Percentiles rank a stretch among this genome's conserved stretches.
phyloP scores from a whole-genome alignment of 495 filamentous ascomycete genomes.

The Astrothelium subdiscretum region DNA sequence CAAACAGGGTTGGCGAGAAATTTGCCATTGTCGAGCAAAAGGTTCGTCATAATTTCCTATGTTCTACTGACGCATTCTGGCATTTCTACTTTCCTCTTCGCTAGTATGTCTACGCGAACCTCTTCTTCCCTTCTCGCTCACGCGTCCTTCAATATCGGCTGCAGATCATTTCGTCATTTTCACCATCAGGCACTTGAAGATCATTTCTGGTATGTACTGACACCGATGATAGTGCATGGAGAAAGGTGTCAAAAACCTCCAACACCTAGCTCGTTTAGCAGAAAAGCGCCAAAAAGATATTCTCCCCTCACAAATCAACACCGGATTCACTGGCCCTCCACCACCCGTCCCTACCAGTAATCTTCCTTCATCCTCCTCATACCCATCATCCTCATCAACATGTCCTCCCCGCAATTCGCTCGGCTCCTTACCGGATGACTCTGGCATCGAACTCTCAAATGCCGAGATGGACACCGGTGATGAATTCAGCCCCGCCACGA shows the following conservation, averaged over 20 bases:
- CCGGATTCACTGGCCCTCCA: neutral
- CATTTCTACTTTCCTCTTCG: neutral
- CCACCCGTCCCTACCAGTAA: neutral
- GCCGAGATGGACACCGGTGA: conserved; percentile 15
- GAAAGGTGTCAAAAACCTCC: conserved; percentile 39
- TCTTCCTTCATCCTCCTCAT: neutral
- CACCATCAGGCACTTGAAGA: neutral
- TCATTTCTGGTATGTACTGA: neutral
- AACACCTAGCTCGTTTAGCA: conserved; percentile 30
- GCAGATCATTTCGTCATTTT: neutral
- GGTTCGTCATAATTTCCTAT: conserved; percentile 32
- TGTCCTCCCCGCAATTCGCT: neutral
- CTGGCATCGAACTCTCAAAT: conserved; percentile 16
- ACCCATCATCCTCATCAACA: neutral
- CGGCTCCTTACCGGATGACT: neutral
- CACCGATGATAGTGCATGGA: conserved; percentile 37
- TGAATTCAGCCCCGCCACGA: neutral
- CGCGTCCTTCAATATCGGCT: neutral
- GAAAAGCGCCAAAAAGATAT: conserved; percentile 6
- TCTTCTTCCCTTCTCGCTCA: neutral
- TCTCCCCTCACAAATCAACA: neutral
- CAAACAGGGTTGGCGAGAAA: conserved; percentile 50
- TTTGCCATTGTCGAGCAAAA: conserved; percentile 61
- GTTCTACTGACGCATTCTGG: conserved; percentile 6
- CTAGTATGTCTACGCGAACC: neutral